Evolutionary conservation across 202 grass and related monocot species (phyloP).

Genomic region (Alloteropsis angusta): DNA sequence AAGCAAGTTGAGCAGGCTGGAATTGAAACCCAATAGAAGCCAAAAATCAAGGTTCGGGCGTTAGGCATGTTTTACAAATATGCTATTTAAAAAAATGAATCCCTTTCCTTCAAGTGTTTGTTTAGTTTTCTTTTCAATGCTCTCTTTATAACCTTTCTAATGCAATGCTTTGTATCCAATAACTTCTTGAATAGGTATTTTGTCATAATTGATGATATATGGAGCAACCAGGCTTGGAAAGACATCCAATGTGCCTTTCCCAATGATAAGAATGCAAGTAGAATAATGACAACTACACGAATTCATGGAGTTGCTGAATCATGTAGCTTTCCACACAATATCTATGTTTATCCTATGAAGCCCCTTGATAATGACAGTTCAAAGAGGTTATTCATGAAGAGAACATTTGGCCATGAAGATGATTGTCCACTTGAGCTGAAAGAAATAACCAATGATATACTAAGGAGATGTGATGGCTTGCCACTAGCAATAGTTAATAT

Average conservation of each 20-base stretch:
- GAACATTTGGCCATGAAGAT: neutral
- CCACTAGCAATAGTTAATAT: constrained; percentile 22
- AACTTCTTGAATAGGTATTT: neutral
- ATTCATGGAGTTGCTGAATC: neutral
- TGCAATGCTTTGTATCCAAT: neutral
- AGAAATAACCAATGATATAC: neutral
- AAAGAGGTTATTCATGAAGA: neutral
- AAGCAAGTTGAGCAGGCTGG: too few species aligned
- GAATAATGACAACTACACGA: constrained; percentile 24
- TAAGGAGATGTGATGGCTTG: constrained; percentile 6
- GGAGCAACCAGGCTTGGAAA: neutral
- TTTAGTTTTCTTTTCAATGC: too few species aligned
- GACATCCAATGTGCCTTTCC: neutral
- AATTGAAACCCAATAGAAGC: too few species aligned
- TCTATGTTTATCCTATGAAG: neutral
- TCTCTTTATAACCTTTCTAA: neutral
- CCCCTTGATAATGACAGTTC: neutral
- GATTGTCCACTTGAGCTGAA: neutral
- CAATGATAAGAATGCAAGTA: neutral
- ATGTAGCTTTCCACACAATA: neutral
- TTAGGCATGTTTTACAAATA: too few species aligned
- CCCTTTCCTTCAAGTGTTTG: too few species aligned
- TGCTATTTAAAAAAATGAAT: too few species aligned
- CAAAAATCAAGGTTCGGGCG: too few species aligned
- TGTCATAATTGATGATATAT: constrained; percentile 17